These are phyloP conservation scores for Parachaetomium inaequale DNA, from an alignment of 495 filamentous ascomycete genomes.

Conservation along the genomic window DNA sequence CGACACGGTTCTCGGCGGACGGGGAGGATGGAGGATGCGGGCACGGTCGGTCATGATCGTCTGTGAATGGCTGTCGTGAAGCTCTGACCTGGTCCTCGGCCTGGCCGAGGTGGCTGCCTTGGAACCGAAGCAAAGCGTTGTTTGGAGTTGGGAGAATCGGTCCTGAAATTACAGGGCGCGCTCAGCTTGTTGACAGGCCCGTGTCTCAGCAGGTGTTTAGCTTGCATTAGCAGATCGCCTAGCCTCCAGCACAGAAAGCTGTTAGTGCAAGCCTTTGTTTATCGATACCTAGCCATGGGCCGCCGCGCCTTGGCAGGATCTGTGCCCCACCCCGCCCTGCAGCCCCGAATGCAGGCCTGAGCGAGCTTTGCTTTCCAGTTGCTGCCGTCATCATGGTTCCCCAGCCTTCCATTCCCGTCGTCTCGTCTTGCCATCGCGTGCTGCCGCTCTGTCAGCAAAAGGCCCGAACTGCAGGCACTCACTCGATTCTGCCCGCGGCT, in stretches of 20 bases:
- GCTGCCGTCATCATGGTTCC: conserved; percentile 32
- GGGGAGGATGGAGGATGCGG: neutral
- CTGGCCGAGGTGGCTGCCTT: conserved; percentile 12
- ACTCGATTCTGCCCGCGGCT: no score
- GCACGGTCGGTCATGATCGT: no score
- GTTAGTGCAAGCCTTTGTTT: neutral
- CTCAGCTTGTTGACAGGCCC: neutral
- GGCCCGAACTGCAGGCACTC: neutral
- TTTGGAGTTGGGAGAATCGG: neutral
- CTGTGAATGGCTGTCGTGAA: neutral
- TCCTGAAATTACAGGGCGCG: conserved; percentile 14
- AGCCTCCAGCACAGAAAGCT: neutral
- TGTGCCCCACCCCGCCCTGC: conserved; percentile 1
- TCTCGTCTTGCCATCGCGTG: conserved; percentile 15
- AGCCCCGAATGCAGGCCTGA: neutral
- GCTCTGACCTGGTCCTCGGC: conserved; percentile 5
- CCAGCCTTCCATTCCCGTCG: conserved; percentile 29
- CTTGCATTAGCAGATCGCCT: neutral
- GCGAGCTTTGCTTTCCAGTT: neutral
- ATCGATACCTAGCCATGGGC: no score
- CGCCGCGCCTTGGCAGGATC: neutral
- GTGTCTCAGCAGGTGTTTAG: neutral
- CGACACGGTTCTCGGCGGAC: neutral
- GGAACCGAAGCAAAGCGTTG: neutral
- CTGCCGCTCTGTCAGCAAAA: conserved; percentile 24